Evolutionary conservation across 2,329 filamentous ascomycete species (phyloP), one percentile per base, ranked within the genome.

Genomic region (Apiospora kogelbergensis): DNA sequence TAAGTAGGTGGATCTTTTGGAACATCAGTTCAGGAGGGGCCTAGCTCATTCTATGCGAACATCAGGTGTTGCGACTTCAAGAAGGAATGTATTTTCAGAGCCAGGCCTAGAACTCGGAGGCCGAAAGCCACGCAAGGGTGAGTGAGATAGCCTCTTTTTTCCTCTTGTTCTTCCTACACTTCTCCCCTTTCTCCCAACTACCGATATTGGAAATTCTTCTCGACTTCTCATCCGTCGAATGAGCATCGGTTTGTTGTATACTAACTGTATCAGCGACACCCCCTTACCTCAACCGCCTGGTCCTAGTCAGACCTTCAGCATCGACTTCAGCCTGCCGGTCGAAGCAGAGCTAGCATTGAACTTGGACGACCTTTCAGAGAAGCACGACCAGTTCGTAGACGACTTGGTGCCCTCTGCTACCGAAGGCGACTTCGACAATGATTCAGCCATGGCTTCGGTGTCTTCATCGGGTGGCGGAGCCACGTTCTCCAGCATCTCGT

Each of bases 21-120:
- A 48, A 33, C 20, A 60, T 17, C 46, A 66, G 11, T 69, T 7
- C 41, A 33, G 7, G 41, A 30, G 66, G 66, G 20, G 30, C 37
- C 7, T n/a, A 17, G 20, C 30, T 37, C 7, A 60, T 37, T 17
- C 11, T 9, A 37, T 37, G 20, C 53, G 13, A 5, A 11, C 1
- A 37, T 37, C 30, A 88, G 86, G 72, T 88, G 86, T 73, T 80
- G 84, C 65, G 82, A 84, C 63, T 86, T 82, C 40, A 87, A 86
- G 74, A 79, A 82, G 66, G 86, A 88, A 76, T 88, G 86, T 69
- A 78, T 88, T 68, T 85, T 85, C 70, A 81, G 84, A 64, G 84
- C 82, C 0, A 83, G 81, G 9, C 83, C 86, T 0, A 80, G 85
- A 17, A 86, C 82, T n/a, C 80, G 86, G 60, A 79, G 86, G 42